Conservation (phyloP, 768 basidiomycete species). For the Sporobolomyces phaffii region DNA sequence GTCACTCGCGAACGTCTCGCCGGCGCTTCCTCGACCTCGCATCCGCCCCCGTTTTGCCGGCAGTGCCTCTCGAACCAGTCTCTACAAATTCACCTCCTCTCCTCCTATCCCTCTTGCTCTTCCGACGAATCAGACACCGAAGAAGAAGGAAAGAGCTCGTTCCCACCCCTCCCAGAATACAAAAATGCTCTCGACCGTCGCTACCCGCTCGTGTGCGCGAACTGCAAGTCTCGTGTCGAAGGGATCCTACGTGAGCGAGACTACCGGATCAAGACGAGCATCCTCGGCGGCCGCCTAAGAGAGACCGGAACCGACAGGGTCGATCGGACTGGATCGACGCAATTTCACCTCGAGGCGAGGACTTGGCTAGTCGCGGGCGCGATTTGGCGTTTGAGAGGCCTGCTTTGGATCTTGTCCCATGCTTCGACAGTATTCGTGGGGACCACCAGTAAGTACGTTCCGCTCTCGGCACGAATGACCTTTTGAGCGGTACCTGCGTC, state of each 20-base stretch:
- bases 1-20: too few species aligned
- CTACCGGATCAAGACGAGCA: constrained; percentile 68
- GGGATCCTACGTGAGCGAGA: constrained; percentile 72
- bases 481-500: background rate
- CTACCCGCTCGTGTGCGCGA: constrained; percentile 78
- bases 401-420: background rate
- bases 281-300: constrained; percentile 65
- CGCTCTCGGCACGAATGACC: too few species aligned
- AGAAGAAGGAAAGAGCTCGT: constrained; percentile 50
- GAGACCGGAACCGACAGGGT: constrained; percentile 47
- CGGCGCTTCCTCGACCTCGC: background rate
- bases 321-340: background rate
- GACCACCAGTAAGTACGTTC: background rate
- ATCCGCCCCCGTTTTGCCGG: constrained; percentile 61
- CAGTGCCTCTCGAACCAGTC: constrained; percentile 89
- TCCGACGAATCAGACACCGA: constrained; percentile 10
- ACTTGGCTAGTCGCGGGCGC: background rate
- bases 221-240: constrained; percentile 71
- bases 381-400: constrained; percentile 15
- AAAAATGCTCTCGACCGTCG: constrained; percentile 66
- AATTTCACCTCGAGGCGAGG: background rate
- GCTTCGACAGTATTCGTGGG: background rate
- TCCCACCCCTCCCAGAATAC: constrained; percentile 58
- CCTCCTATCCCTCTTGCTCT: constrained; percentile 61
- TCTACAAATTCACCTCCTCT: constrained; percentile 74